Conservation (phyloP, 2,329 filamentous ascomycete genomes). For the Tricladium varicosporioides region DNA sequence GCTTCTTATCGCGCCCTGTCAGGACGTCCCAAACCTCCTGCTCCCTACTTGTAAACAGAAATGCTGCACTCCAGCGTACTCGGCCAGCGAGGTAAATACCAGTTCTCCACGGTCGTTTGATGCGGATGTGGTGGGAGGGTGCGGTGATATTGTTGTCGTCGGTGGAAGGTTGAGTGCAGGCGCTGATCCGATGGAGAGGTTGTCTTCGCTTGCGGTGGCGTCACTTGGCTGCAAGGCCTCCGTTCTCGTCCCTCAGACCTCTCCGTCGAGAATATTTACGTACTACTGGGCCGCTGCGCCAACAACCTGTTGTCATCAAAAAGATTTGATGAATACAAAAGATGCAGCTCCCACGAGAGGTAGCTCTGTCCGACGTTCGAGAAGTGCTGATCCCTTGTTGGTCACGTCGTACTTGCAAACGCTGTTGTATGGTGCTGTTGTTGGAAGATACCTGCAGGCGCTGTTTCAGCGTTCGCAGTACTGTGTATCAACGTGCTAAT, state of each 20-base stretch:
- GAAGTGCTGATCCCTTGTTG: not conserved
- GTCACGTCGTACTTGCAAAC: not conserved
- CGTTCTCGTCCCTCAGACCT: too few relatives aligned
- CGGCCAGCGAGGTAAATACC: constrained; percentile 23
- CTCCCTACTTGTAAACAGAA: not conserved
- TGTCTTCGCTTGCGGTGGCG: constrained; percentile 2
- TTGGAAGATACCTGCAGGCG: not conserved
- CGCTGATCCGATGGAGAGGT: not conserved
- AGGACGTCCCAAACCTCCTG: not conserved
- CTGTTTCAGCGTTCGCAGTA: not conserved
- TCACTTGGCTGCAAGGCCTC: not conserved
- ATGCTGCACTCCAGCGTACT: constrained; percentile 17
- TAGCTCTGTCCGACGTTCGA: not conserved
- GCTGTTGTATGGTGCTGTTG: not conserved
- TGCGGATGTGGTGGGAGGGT: not conserved
- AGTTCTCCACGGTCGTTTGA: constrained; percentile 8
- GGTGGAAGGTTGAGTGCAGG: constrained; percentile 1
- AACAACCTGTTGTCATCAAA: too few relatives aligned
- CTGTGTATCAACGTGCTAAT: not conserved
- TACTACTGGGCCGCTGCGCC: not conserved
- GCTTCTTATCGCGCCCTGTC: constrained; percentile 12
- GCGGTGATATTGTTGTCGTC: constrained; percentile 4
- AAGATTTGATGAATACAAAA: not conserved
- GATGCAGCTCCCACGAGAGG: not conserved
- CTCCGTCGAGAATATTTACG: not conserved